Evolutionary conservation across 2,329 filamentous ascomycete species (phyloP).

Genomic region (Cladosporium velox): DNA sequence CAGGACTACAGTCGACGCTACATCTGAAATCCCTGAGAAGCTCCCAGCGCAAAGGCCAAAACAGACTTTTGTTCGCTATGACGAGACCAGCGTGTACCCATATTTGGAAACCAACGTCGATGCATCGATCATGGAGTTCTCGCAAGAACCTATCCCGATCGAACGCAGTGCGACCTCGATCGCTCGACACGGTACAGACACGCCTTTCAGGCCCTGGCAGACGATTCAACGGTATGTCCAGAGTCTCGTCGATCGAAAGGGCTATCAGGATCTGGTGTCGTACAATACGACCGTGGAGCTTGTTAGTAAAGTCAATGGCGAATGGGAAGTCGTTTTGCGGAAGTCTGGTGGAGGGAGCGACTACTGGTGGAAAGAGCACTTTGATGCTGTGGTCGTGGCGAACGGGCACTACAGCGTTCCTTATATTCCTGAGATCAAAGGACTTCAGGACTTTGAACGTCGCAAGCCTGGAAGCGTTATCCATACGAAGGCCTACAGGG

Average conservation of each 20-base stretch:
- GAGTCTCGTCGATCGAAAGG: slow-evolving; percentile 19
- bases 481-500: background rate
- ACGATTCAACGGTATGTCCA: slow-evolving; percentile 59
- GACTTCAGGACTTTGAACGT: slow-evolving; percentile 52
- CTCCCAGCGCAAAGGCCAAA: slow-evolving; percentile 52
- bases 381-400: slow-evolving; percentile 63
- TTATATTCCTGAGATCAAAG: slow-evolving; percentile 54
- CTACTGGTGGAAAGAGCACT: slow-evolving; percentile 64
- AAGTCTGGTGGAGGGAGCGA: slow-evolving; percentile 39
- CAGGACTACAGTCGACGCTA: background rate
- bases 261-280: background rate
- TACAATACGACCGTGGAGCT: background rate
- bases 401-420: slow-evolving; percentile 64
- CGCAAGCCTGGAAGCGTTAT: slow-evolving; percentile 22
- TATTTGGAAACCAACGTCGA: slow-evolving; percentile 68
- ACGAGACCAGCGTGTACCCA: slow-evolving; percentile 62
- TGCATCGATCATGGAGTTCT: slow-evolving; percentile 61
- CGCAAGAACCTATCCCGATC: slow-evolving; percentile 56
- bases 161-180: slow-evolving; percentile 46
- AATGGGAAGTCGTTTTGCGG: background rate
- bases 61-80: slow-evolving; percentile 51
- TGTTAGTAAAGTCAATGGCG: background rate
- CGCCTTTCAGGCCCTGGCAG: slow-evolving; percentile 64
- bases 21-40: slow-evolving; percentile 43
- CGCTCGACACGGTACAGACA: slow-evolving; percentile 55